Base-by-base conservation (phyloP, 495 filamentous ascomycete species). In the Rostrohypoxylon terebratum region DNA sequence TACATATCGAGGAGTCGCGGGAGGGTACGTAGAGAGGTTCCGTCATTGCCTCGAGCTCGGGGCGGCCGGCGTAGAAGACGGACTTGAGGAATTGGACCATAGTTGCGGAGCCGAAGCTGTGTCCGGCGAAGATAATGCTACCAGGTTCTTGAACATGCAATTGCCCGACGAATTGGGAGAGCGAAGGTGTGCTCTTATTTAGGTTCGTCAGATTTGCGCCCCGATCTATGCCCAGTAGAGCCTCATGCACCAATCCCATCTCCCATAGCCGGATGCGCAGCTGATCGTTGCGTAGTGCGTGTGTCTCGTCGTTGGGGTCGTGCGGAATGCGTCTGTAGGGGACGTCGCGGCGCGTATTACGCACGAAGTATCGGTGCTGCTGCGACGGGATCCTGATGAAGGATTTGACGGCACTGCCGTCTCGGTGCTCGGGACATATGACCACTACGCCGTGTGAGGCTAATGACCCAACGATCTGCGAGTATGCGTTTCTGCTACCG, bases 391-490 rank as follows among this genome's bases (percentile, higher is more conserved):
- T 79, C 4, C 86, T 84, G 47, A 95, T 80, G 63, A 88, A 87
- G 0, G 90, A 86, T 31, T 93, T 83, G 1, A 91, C 89, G 1
- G 88, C 85, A 67, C 87, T 92, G 31, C 91, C 91, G 71, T 95
- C 92, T 25, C 93, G 82, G 72, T 94, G 92, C 60, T 95, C 93
- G 0, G 90, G 86, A 14, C 91, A 91, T 36, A 93, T 78, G 1
- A 94, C 93, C 7, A 94, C 87, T 9, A 93, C 81, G 16, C 93
- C 93, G 74, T 94, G 86, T 7, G 90, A 91, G 1, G 92, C 90
- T 21, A 95, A 74, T 0, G 90, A 91, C 6, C 90, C 90, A 20
- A 83, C 86, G 9, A 94, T 68, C 73, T 93, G 86, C 38, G 90
- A 93, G 80, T 94, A 95, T 21, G 92, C 84, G 55, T 93, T 93